Percentiles rank a stretch among this genome's conserved stretches.
These are phyloP conservation scores for Auricularia cornea DNA, from an alignment of 768 basidiomycete genomes.

Conservation along the genomic window DNA sequence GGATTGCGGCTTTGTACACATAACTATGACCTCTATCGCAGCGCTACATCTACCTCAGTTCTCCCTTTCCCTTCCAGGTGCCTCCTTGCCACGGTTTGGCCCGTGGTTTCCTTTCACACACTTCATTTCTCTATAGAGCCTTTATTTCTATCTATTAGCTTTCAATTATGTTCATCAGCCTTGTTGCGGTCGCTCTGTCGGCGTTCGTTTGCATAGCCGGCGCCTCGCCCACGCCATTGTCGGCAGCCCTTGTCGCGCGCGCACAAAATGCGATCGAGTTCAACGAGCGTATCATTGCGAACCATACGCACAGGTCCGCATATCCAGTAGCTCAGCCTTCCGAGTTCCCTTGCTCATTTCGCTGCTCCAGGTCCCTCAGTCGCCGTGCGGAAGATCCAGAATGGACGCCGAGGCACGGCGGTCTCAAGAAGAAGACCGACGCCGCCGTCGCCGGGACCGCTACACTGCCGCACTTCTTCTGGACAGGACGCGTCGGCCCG, in stretches of 20 bases:
- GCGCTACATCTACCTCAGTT: too few species aligned
- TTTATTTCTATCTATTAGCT: constrained; percentile 3
- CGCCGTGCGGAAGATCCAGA: neutral
- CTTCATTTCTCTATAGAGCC: too few species aligned
- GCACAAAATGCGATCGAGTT: neutral
- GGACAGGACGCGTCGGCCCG: neutral
- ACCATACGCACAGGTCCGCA: neutral
- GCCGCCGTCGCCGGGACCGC: neutral
- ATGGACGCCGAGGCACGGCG: neutral
- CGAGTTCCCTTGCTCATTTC: neutral
- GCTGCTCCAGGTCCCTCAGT: neutral
- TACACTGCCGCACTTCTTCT: neutral
- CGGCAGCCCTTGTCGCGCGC: neutral
- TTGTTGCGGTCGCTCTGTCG: neutral
- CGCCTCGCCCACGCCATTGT: neutral
- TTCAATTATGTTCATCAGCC: neutral
- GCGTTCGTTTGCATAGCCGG: neutral
- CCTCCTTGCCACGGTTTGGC: too few species aligned
- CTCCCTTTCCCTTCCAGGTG: too few species aligned
- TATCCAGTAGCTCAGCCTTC: too few species aligned
- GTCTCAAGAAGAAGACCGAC: neutral
- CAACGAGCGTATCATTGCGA: neutral
- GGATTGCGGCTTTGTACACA: too few species aligned
- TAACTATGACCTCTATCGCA: too few species aligned
- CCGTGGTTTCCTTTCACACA: too few species aligned